phyloP scores from a whole-genome alignment of 306 rosid genomes.

The Trifolium pratense region DNA sequence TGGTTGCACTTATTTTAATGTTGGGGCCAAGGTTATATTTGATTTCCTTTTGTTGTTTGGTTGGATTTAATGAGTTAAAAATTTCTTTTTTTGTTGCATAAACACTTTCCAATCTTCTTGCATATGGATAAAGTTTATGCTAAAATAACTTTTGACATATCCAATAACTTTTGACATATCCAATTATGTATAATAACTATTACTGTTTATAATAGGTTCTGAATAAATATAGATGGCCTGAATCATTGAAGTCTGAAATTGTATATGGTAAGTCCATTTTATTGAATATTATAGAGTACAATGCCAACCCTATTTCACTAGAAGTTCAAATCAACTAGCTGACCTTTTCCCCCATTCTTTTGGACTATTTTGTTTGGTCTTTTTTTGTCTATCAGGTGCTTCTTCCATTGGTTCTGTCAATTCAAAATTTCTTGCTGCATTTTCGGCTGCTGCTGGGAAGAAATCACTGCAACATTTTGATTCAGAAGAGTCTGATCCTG shows the following conservation, averaged over 20 bases:
- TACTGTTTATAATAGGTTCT: conserved; percentile 55
- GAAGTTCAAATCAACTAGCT: conserved; percentile 13
- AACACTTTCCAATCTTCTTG: conserved; percentile 9
- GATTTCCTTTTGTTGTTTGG: conserved; percentile 28
- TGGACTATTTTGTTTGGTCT: conserved; percentile 33
- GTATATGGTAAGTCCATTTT: conserved; percentile 60
- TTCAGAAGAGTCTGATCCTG: conserved; percentile 88
- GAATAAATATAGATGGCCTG: conserved; percentile 79
- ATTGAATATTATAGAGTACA: not conserved
- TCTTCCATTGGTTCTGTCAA: conserved; percentile 79
- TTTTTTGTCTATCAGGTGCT: conserved; percentile 58
- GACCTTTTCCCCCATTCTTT: conserved; percentile 20
- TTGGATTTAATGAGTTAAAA: conserved; percentile 16
- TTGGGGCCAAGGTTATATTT: conserved; percentile 28
- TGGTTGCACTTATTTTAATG: conserved; percentile 24
- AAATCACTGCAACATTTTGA: conserved; percentile 65
- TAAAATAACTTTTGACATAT: conserved; percentile 26
- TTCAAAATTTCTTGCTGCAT: conserved; percentile 71
- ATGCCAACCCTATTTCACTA: conserved; percentile 12
- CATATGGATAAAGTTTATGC: conserved; percentile 16
- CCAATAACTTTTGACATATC: conserved; percentile 37
- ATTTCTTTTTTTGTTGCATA: conserved; percentile 14
- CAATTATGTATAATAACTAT: conserved; percentile 21
- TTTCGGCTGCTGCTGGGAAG: conserved; percentile 83
- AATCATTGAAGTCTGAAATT: conserved; percentile 70